Percentiles rank a stretch among this genome's conserved stretches.
These are phyloP conservation scores for Macrolepiota dolichaula DNA, from an alignment of 768 basidiomycete species.

Conservation along the genomic window DNA sequence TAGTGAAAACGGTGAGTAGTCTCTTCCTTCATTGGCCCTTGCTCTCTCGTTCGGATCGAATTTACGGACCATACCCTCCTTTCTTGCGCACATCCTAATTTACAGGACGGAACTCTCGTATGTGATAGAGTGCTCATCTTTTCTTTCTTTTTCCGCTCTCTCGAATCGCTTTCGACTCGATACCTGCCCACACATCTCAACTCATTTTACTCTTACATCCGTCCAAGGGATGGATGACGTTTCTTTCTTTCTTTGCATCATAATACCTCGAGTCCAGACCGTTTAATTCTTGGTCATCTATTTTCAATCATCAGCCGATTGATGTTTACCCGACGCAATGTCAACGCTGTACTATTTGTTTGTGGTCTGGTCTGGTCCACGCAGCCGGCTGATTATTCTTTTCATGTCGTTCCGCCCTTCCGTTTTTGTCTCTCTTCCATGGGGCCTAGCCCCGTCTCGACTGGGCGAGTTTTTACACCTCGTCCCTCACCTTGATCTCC, in stretches of 20 bases:
- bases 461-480: slow-evolving; percentile 1
- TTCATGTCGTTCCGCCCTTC: background rate
- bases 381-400: background rate
- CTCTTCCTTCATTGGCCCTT: background rate
- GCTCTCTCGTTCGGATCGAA: slow-evolving; percentile 1
- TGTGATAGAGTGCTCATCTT: background rate
- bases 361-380: background rate
- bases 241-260: background rate
- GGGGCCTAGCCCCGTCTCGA: slow-evolving; percentile 13
- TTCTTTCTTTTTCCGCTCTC: background rate
- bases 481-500: slow-evolving; percentile 4
- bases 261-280: slow-evolving; percentile 2
- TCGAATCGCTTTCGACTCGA: background rate
- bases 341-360: background rate
- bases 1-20: slow-evolving; percentile 48
- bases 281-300: background rate
- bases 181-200: background rate
- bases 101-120: background rate
- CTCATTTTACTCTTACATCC: background rate
- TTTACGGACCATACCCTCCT: background rate
- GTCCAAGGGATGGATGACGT: background rate
- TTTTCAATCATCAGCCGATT: background rate
- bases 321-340: slow-evolving; percentile 1
- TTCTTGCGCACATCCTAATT: background rate
- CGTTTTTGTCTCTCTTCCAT: background rate